Conservation (phyloP, 2,329 filamentous ascomycete species). For the Clarireedia homoeocarpa region DNA sequence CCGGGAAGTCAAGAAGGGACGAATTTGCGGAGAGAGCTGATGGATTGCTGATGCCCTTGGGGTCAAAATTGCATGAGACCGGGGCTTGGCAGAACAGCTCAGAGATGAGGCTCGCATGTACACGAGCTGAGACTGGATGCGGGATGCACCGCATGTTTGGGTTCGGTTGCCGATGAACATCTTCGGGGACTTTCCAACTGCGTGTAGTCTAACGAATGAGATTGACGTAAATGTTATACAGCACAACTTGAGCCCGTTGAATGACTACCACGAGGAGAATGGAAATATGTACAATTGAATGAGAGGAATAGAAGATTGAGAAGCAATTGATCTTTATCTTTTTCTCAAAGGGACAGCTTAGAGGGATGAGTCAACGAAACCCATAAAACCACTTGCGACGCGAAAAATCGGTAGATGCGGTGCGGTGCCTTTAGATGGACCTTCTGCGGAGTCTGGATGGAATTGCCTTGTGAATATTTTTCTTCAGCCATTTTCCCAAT, state of each 20-base stretch:
- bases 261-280: not conserved
- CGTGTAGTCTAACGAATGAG: not conserved
- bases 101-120: slow-evolving; percentile 1
- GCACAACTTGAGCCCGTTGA: not conserved
- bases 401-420: too few relatives aligned
- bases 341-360: not conserved
- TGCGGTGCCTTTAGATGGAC: too few relatives aligned
- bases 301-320: not conserved
- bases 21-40: slow-evolving; percentile 8
- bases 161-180: slow-evolving; percentile 8
- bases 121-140: too few relatives aligned
- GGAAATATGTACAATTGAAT: not conserved
- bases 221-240: not conserved
- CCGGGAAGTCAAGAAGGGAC: slow-evolving; percentile 1
- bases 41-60: not conserved
- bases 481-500: too few relatives aligned
- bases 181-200: not conserved
- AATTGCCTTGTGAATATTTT: not conserved
- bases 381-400: not conserved
- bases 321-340: not conserved
- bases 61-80: not conserved
- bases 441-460: too few relatives aligned
- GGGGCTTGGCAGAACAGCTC: not conserved
- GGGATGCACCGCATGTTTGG: not conserved
- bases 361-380: not conserved